Conservation (phyloP, 2,329 filamentous ascomycete species). For the Botrytis cinerea region DNA sequence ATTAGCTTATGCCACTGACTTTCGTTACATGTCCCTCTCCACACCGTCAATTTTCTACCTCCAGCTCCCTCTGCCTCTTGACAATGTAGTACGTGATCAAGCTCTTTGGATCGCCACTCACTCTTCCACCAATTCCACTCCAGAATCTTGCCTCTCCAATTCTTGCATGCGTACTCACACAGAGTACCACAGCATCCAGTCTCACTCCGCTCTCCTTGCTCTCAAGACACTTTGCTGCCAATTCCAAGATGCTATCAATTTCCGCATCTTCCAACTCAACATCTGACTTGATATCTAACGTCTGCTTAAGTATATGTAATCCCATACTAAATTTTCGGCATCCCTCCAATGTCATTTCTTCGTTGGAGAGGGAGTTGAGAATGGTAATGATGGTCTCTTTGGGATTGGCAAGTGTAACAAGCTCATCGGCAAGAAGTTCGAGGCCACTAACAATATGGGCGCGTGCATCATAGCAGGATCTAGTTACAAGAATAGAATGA, state of each 20-base stretch:
- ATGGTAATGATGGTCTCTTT: conserved; percentile 60
- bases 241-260: conserved; percentile 51
- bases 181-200: conserved; percentile 80
- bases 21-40: background rate
- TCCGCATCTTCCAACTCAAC: conserved; percentile 54
- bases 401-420: conserved; percentile 65
- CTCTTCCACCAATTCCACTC: conserved; percentile 58
- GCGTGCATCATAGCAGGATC: conserved; percentile 66
- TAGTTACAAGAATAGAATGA: conserved; percentile 64
- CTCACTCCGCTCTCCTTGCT: conserved; percentile 63
- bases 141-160: conserved; percentile 66
- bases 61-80: conserved; percentile 62
- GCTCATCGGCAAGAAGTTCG: conserved; percentile 71
- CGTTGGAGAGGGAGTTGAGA: conserved; percentile 49
- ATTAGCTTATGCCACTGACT: conserved; percentile 16
- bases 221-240: conserved; percentile 60
- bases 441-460: conserved; percentile 74
- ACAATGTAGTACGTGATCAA: conserved; percentile 81
- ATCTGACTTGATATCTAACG: conserved; percentile 49
- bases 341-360: conserved; percentile 49
- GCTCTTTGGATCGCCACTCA: conserved; percentile 73
- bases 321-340: conserved; percentile 62
- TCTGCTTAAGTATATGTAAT: conserved; percentile 60
- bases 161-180: conserved; percentile 66
- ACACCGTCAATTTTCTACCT: conserved; percentile 17